phyloP scores from a whole-genome alignment of 257 asterid genomes.

The Craterostigma plantagineum region DNA sequence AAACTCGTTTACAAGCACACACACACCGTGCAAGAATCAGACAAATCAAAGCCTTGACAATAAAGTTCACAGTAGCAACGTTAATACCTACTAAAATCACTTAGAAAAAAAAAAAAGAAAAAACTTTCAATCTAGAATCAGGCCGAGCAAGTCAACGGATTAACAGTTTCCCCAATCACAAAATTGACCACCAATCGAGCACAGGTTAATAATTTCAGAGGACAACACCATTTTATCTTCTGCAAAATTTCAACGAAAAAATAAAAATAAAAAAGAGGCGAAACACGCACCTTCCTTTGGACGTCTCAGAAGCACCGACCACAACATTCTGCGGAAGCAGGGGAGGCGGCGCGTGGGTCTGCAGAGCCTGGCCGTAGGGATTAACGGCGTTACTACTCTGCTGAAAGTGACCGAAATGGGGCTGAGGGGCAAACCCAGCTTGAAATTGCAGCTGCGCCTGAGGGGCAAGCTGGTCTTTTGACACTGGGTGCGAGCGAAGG shows the following conservation, averaged over 20 bases:
- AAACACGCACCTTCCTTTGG: constrained; percentile 37
- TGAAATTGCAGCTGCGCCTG: constrained; percentile 9
- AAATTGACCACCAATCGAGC: too few species aligned
- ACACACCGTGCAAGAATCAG: too few species aligned
- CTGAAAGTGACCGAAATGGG: constrained; percentile 14
- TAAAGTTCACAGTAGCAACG: too few species aligned
- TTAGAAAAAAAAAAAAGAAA: too few species aligned
- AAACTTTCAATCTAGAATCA: too few species aligned
- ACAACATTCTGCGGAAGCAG: constrained; percentile 16
- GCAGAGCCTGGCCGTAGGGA: constrained; percentile 14
- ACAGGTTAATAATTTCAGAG: not conserved
- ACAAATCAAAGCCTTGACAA: too few species aligned
- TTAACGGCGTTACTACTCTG: constrained; percentile 10
- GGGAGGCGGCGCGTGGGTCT: constrained; percentile 13
- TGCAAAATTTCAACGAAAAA: too few species aligned
- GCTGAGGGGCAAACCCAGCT: constrained; percentile 10
- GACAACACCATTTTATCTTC: not conserved
- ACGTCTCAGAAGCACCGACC: constrained; percentile 21
- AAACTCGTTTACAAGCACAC: too few species aligned
- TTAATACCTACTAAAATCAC: too few species aligned
- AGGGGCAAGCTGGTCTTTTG: constrained; percentile 10
- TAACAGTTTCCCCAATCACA: too few species aligned
- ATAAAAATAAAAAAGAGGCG: constrained; percentile 3
- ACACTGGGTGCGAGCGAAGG: constrained; percentile 20
- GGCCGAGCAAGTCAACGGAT: too few species aligned